These are phyloP conservation scores for Phytophthora nicotianae DNA, from an alignment of 352 stramenopile species.

Conservation along the genomic window DNA sequence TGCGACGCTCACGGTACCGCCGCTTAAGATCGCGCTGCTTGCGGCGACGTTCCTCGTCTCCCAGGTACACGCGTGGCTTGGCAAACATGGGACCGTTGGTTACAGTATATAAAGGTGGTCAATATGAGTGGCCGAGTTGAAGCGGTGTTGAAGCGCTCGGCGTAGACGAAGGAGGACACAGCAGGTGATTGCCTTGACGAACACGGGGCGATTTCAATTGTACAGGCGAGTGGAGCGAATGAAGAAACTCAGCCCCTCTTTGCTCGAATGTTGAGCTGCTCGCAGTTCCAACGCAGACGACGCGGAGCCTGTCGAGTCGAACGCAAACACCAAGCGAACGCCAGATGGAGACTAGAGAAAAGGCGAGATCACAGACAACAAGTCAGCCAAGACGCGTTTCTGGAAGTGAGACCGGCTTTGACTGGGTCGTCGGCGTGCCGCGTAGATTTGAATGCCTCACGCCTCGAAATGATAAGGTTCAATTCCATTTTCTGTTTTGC, in stretches of 20 bases:
- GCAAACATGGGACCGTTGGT: conserved; percentile 17
- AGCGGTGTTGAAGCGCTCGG: conserved; percentile 20
- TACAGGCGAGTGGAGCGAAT: conserved; percentile 1
- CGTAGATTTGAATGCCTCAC: conserved; percentile 15
- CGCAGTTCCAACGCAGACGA: conserved; percentile 18
- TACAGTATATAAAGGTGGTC: conserved; percentile 1
- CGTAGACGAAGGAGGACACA: conserved; percentile 22
- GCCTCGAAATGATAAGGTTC: conserved; percentile 19
- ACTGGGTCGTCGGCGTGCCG: conserved; percentile 17
- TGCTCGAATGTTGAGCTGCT: conserved; percentile 25
- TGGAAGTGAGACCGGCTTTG: conserved; percentile 30
- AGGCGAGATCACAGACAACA: conserved; percentile 20
- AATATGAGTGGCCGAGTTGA: conserved; percentile 2
- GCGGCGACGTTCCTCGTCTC: conserved; percentile 37
- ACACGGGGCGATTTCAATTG: conserved; percentile 23
- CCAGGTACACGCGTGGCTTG: conserved; percentile 32
- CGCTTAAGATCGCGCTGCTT: conserved; percentile 51
- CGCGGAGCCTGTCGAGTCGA: conserved; percentile 4
- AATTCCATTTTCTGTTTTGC: conserved; percentile 26
- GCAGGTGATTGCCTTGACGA: conserved; percentile 39
- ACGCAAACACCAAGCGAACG: conserved; percentile 25
- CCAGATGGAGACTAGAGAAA: conserved; percentile 27
- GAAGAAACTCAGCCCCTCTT: conserved; percentile 19
- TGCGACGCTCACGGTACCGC: conserved; percentile 41
- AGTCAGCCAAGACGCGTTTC: conserved; percentile 15